Percentiles rank a stretch among this genome's conserved stretches.
phyloP scores from a whole-genome alignment of 1,139 yeast genomes.

The Diutina mesorugosa region DNA sequence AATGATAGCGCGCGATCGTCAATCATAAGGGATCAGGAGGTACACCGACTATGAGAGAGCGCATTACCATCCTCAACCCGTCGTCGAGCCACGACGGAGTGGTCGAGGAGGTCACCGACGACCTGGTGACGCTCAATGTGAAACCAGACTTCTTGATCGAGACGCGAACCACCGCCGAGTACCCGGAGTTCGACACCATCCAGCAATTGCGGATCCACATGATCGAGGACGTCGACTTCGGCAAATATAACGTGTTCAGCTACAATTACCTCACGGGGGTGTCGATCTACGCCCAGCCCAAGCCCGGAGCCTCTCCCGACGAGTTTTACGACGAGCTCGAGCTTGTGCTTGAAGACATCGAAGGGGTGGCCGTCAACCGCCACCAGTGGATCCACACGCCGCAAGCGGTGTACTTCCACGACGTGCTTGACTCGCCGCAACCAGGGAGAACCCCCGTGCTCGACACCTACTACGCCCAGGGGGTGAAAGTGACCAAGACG shows the following conservation, averaged over 20 bases:
- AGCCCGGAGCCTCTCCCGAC: constrained; percentile 6
- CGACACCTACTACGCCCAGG: background rate
- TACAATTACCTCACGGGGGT: constrained; percentile 14
- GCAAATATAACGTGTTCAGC: constrained; percentile 11
- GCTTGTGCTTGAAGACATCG: constrained; percentile 8
- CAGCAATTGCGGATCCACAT: constrained; percentile 14
- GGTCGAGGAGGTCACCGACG: background rate
- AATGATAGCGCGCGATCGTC: background rate
- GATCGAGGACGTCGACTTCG: constrained; percentile 4
- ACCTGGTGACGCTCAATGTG: background rate
- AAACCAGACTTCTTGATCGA: background rate
- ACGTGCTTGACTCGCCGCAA: constrained; percentile 5
- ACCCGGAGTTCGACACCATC: constrained; percentile 3
- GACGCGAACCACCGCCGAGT: background rate
- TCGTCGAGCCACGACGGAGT: background rate
- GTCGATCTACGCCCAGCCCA: constrained; percentile 17
- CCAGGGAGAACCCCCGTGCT: background rate
- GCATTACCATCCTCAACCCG: constrained; percentile 2
- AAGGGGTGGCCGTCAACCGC: constrained; percentile 8
- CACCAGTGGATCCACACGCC: constrained; percentile 12
- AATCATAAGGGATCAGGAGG: background rate
- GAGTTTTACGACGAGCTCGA: constrained; percentile 13
- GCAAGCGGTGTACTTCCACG: constrained; percentile 10
- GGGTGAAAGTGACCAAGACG: background rate
- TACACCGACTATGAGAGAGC: background rate